Evolutionary conservation across 129 eudicot species (phyloP).

Genomic region (Lonicera japonica): DNA sequence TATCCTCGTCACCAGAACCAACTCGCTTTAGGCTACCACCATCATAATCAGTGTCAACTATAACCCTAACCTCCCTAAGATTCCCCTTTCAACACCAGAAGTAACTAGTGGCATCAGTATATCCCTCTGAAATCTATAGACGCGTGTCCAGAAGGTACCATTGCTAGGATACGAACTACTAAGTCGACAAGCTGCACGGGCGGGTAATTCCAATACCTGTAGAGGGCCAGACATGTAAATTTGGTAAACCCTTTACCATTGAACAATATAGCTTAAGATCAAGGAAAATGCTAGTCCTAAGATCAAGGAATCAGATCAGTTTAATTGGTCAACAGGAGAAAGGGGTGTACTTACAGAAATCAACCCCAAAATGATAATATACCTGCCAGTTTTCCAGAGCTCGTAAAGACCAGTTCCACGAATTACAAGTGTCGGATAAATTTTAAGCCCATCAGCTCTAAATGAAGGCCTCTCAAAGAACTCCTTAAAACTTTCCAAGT

Average conservation of each 20-base stretch:
- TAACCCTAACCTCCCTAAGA: constrained; percentile 90
- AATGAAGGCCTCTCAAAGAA: constrained; percentile 89
- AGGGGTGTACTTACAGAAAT: too few relatives aligned
- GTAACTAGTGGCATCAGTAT: constrained; percentile 99
- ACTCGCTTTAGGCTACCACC: too few relatives aligned
- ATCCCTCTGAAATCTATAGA: constrained; percentile 96
- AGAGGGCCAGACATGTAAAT: not conserved
- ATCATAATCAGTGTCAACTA: too few relatives aligned
- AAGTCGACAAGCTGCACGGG: constrained; percentile 99
- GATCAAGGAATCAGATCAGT: not conserved
- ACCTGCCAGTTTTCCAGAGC: constrained; percentile 99
- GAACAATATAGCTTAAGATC: too few relatives aligned
- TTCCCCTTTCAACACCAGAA: constrained; percentile 98
- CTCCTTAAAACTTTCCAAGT: constrained; percentile 96
- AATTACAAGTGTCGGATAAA: constrained; percentile 92
- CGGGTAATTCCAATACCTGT: constrained; percentile 94
- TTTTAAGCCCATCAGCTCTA: constrained; percentile 95
- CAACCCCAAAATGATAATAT: not conserved
- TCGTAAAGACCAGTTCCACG: constrained; percentile 99
- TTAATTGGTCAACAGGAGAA: too few relatives aligned
- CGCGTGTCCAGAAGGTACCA: constrained; percentile 99
- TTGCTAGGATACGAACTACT: constrained; percentile 83
- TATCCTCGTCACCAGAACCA: too few relatives aligned
- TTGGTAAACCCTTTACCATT: not conserved
- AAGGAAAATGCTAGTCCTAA: too few relatives aligned